A percentile compares a stretch with the other conserved stretches of the same genome.
Conservation (phyloP, 805 yeast genomes). For the Candida coquimbonensis region DNA sequence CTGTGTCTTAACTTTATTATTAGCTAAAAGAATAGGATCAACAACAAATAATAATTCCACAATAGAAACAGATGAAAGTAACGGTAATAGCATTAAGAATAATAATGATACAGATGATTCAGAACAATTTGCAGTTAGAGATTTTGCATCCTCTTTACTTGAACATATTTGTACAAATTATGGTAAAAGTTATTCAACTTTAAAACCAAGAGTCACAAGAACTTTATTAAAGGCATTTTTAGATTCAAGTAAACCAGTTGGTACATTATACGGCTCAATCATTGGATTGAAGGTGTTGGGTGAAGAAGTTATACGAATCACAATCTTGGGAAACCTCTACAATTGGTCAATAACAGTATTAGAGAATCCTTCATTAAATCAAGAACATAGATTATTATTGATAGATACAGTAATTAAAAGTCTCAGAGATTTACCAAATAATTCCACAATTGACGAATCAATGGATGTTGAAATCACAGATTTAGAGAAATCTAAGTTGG, state of each 20-base stretch:
- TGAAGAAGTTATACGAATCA: constrained; percentile 76
- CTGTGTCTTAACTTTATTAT: constrained; percentile 79
- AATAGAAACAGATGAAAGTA: neutral
- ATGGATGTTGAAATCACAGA: constrained; percentile 33
- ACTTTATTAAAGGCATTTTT: constrained; percentile 86
- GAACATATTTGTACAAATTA: constrained; percentile 72
- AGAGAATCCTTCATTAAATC: constrained; percentile 23
- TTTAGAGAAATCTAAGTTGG: constrained; percentile 36
- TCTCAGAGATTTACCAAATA: constrained; percentile 37
- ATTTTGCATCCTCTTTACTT: constrained; percentile 78
- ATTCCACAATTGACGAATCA: constrained; percentile 22
- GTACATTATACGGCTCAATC: constrained; percentile 89
- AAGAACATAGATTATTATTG: constrained; percentile 42
- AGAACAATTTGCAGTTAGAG: constrained; percentile 55
- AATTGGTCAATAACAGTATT: constrained; percentile 69
- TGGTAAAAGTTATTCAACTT: constrained; percentile 79
- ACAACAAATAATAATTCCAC: constrained; percentile 18
- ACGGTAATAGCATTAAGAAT: neutral
- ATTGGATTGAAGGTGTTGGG: constrained; percentile 82
- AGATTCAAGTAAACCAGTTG: constrained; percentile 75
- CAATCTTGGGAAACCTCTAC: constrained; percentile 75
- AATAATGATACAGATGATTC: constrained; percentile 20
- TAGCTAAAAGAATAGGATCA: constrained; percentile 81
- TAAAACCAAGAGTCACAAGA: constrained; percentile 90
- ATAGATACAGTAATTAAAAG: constrained; percentile 48